Evolutionary conservation across 768 basidiomycete species (phyloP), one percentile per base, ranked within the genome.

Genomic region (Podaxis sp.): DNA sequence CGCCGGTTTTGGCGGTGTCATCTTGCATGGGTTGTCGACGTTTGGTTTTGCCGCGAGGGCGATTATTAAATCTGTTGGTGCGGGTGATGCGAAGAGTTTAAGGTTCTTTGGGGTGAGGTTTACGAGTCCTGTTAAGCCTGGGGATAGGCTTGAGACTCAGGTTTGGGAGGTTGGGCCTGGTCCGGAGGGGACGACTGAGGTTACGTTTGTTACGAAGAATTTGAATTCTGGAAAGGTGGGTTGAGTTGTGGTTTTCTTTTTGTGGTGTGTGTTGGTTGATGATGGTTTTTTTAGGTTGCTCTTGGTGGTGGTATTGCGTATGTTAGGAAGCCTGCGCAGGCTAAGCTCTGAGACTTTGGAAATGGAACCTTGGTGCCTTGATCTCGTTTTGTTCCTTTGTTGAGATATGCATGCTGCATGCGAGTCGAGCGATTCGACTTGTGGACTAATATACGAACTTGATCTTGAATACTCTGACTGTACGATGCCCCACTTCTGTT

Each of bases 11-110:
- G 91, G 91, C 2, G 93, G 88, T 53, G 86, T 89, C 40, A 94
- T 96, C 68, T 82, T 95, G 2, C 93, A 96, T 70, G 93, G 93
- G 30, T 80, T 95, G 26, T 87, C 89, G 19, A 85, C 89, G 0
- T 95, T 84, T 71, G 93, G 93, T 9, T 93, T 93, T 70, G 89
- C 81, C 7, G 94, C 91, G 2, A 87, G 93, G 48, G 90, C 86
- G 1, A 74, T 95, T 59, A 79, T 96, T 64, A 81, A 82, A 62
- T 79, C 81, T 1, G 80, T 88, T 12, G 91, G 85, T 0, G 82
- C 79, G 0, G 82, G 82, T 49, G 84, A 90, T 66, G 81, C 88
- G 2, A 77, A 77, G 3, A 79, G 88, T 1, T 76, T 96, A 64
- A 86, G 81, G 64, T 79, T 85, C 67, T 89, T 90, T 69, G 87